These are phyloP conservation scores for Ustilago bromivora DNA, from an alignment of 1,284 basidiomycete species.

Conservation along the genomic window DNA sequence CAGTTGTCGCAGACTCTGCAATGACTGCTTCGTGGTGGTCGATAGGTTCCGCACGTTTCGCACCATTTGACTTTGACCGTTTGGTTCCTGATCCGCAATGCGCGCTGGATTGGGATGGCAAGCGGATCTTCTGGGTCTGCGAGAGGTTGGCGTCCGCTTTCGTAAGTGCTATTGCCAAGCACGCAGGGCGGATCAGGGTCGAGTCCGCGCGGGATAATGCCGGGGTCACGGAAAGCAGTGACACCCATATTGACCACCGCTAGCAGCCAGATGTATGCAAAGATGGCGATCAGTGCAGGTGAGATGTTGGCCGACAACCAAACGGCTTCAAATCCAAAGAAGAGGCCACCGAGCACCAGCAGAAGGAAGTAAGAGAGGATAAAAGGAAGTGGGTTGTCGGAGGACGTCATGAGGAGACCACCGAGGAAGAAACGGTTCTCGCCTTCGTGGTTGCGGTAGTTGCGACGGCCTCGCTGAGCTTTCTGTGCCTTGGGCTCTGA, in stretches of 20 bases:
- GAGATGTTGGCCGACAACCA: slow-evolving; percentile 56
- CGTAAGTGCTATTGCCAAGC: slow-evolving; percentile 35
- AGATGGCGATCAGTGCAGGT: slow-evolving; percentile 56
- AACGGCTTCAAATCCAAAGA: slow-evolving; percentile 60
- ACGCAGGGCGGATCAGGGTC: slow-evolving; percentile 66
- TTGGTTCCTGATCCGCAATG: slow-evolving; percentile 31
- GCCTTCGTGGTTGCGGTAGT: slow-evolving; percentile 48
- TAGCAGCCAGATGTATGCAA: slow-evolving; percentile 57
- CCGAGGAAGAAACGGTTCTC: slow-evolving; percentile 58
- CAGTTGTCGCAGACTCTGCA: slow-evolving; percentile 69
- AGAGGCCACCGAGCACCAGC: slow-evolving; percentile 58
- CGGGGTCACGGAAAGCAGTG: slow-evolving; percentile 65
- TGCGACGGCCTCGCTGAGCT: slow-evolving; percentile 38
- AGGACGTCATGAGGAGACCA: slow-evolving; percentile 59
- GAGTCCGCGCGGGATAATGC: slow-evolving; percentile 64
- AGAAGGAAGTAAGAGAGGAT: slow-evolving; percentile 47
- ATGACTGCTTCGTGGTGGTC: slow-evolving; percentile 67
- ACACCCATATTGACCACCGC: slow-evolving; percentile 59
- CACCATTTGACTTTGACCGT: slow-evolving; percentile 66
- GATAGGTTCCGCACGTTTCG: slow-evolving; percentile 66
- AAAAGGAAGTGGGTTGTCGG: slow-evolving; percentile 60
- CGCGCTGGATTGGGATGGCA: slow-evolving; percentile 46
- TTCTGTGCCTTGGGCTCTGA: neutral
- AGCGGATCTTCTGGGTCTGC: slow-evolving; percentile 45
- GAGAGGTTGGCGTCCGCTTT: slow-evolving; percentile 16